Base-by-base conservation (phyloP, 2,329 filamentous ascomycete species). In the Cryphonectria carpinicola region DNA sequence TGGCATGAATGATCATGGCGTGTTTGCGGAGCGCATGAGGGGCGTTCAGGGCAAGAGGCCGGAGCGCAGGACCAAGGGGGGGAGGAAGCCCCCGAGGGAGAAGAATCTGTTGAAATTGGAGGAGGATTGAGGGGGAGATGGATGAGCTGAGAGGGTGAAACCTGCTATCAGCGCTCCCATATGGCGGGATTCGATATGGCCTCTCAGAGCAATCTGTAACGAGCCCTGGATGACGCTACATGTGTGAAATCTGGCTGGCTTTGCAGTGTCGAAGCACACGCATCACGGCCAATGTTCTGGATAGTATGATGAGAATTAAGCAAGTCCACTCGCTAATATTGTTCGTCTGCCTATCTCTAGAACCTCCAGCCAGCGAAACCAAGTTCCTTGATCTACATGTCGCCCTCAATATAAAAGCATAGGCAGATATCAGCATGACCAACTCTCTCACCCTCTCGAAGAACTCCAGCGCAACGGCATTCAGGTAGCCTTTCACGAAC, bases 31-130 rank as follows among this genome's bases (percentile, higher is more conserved):
- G 3, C 76, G 74, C 17, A 82, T 83, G 77, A 81, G 78, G 76
- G 69, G 70, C 13, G 72, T 73, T 17, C 71, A 66, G 28, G 74
- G 74, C 4, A 78, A 79, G 35, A 74, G 76, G 4, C 73, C 76
- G n/a, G 79, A 80, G 73, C 78, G 83, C 71, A 78, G 82, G 71
- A 81, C 80, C 10, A 87, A 84, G 79, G 79, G 81, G 6, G 80
- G 80, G 72, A 82, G 77, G 77, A 80, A 75, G 77, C 74, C 66
- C 17, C 69, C 73, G 14, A 79, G 76, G 74, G 75, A 80, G 66
- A 77, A 79, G 39, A 81, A 83, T 22, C 67, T 85, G 43, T 60
- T 86, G 71, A 75, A 81, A 69, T 81, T 86, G 75, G 71, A 83
- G 52, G 74, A 77, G 2, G 80, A 83, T 43, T 61, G 39, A 49